phyloP scores from a whole-genome alignment of 2,329 filamentous ascomycete genomes.

The Aureobasidium sp. region DNA sequence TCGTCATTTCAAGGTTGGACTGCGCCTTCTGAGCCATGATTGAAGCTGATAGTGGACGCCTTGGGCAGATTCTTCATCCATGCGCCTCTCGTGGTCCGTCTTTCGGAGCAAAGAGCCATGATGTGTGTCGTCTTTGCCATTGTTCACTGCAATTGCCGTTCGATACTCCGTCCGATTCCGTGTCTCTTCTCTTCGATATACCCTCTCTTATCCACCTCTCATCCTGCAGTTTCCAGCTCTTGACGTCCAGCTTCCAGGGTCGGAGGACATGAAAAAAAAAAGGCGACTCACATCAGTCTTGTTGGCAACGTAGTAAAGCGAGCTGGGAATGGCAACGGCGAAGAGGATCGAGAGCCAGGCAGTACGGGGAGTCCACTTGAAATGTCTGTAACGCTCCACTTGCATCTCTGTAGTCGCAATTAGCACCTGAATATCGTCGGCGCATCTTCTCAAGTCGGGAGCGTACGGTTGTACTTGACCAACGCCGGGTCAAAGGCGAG shows the following conservation, averaged over 20 bases:
- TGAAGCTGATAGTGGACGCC: background rate
- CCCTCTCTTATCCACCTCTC: background rate
- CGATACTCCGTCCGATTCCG: background rate
- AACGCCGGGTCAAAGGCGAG: slow-evolving; percentile 49
- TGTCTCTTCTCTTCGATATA: background rate
- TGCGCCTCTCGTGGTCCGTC: background rate
- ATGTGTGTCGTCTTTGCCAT: background rate
- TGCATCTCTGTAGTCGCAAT: slow-evolving; percentile 60
- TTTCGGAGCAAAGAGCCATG: background rate
- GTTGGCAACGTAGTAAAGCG: slow-evolving; percentile 66
- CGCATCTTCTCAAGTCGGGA: slow-evolving; percentile 26
- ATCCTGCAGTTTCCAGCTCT: background rate
- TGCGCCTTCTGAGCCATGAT: background rate
- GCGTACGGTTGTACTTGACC: slow-evolving; percentile 47
- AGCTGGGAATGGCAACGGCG: slow-evolving; percentile 61
- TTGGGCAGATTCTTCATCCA: background rate
- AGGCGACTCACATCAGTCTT: slow-evolving; percentile 70
- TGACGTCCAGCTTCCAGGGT: background rate
- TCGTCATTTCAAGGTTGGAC: background rate
- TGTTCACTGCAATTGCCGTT: background rate
- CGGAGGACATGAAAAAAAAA: background rate
- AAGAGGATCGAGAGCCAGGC: slow-evolving; percentile 75
- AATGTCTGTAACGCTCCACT: slow-evolving; percentile 83
- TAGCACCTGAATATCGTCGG: slow-evolving; percentile 14
- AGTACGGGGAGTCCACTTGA: slow-evolving; percentile 83